phyloP scores from a whole-genome alignment of 2,329 filamentous ascomycete species.

The Hymenoscyphus linearis region DNA sequence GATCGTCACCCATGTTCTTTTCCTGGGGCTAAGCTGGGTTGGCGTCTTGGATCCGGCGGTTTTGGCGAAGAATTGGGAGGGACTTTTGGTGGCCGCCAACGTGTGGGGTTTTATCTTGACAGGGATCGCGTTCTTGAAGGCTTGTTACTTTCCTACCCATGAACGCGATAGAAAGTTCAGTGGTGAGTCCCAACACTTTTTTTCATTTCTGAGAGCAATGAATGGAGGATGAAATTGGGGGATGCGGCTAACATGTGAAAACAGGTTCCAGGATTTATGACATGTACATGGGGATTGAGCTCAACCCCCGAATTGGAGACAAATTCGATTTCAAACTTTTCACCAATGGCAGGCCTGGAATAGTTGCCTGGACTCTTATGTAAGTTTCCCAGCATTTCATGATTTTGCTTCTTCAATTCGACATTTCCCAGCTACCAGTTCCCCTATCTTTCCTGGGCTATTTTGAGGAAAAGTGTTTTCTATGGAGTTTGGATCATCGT shows the following conservation, averaged over 20 bases:
- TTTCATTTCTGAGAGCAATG: not conserved
- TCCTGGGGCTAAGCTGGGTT: slow-evolving; percentile 23
- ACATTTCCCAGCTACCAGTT: not conserved
- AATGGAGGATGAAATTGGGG: not conserved
- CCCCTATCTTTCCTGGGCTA: not conserved
- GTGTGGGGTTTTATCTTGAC: slow-evolving; percentile 33
- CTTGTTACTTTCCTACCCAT: slow-evolving; percentile 36
- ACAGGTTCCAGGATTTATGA: slow-evolving; percentile 38
- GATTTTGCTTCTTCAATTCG: not conserved
- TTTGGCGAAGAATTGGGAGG: slow-evolving; percentile 39
- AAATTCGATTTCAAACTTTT: slow-evolving; percentile 44
- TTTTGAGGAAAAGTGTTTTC: not conserved
- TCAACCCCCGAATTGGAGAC: slow-evolving; percentile 40
- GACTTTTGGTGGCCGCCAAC: slow-evolving; percentile 37
- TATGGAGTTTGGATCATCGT: too few relatives aligned
- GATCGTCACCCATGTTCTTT: slow-evolving; percentile 35
- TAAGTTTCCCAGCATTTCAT: slow-evolving; percentile 20
- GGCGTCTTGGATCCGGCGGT: slow-evolving; percentile 36
- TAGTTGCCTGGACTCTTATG: slow-evolving; percentile 44
- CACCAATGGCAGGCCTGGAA: slow-evolving; percentile 43
- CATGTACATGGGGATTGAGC: slow-evolving; percentile 42
- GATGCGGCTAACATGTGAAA: not conserved
- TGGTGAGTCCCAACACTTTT: slow-evolving; percentile 23
- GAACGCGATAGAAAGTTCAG: slow-evolving; percentile 40
- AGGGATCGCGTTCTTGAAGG: slow-evolving; percentile 36